A percentile compares a stretch with the other conserved stretches of the same genome.
Evolutionary conservation across 176 grass and related monocot species (phyloP).

Genomic region (Cenchrus americanus): DNA sequence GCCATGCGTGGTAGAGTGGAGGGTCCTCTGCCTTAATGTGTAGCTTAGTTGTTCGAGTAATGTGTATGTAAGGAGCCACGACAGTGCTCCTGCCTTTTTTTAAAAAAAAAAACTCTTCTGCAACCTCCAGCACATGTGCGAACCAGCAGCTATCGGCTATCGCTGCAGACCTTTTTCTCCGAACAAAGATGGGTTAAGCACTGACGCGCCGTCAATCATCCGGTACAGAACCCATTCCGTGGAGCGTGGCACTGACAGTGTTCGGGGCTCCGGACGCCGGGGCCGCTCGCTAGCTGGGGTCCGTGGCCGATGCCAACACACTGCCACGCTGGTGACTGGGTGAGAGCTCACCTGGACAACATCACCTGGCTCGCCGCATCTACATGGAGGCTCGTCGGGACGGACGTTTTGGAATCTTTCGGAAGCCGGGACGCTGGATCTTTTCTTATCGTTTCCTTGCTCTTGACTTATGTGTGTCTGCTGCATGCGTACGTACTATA

Average conservation of each 20-base stretch:
- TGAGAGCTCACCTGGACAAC: not conserved
- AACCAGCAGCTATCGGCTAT: too few relatives aligned
- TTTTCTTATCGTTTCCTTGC: slow-evolving; percentile 40
- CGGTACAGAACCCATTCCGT: not conserved
- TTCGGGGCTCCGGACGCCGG: not conserved
- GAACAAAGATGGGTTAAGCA: too few relatives aligned
- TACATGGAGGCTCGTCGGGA: slow-evolving; percentile 19
- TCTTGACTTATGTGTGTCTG: slow-evolving; percentile 42
- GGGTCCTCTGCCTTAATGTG: too few relatives aligned
- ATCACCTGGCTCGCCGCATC: slow-evolving; percentile 15
- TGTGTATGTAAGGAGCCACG: too few relatives aligned
- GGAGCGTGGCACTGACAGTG: not conserved
- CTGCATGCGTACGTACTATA: not conserved
- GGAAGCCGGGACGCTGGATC: slow-evolving; percentile 23
- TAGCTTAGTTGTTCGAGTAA: too few relatives aligned
- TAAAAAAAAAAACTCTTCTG: too few relatives aligned
- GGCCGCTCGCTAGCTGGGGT: too few relatives aligned
- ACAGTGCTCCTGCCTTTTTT: too few relatives aligned
- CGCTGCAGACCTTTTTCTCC: too few relatives aligned
- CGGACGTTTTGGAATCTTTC: slow-evolving; percentile 28
- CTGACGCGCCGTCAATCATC: not conserved
- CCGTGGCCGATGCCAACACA: not conserved
- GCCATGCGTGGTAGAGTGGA: too few relatives aligned
- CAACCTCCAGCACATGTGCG: too few relatives aligned
- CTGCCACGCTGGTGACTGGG: not conserved